Base-by-base conservation (phyloP, 176 grass and related monocot genomes). In the Pontederia paniculata region DNA sequence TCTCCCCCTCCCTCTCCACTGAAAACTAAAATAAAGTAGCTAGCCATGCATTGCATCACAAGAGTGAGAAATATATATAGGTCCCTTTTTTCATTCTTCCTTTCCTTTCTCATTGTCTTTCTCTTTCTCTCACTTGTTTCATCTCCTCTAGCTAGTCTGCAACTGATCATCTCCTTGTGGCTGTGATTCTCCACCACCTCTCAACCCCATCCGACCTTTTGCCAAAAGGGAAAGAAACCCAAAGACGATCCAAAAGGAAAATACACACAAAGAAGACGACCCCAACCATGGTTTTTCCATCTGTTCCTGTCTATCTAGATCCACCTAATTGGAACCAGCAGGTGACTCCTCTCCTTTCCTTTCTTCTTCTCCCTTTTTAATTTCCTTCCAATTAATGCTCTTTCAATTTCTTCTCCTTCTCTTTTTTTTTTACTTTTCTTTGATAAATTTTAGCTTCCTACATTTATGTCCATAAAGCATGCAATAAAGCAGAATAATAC, bases 271-370 rank as follows among this genome's bases (percentile, higher is more conserved):
- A 37, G 28, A 6, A 37, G 28, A 37, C 28, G 28, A 37, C 28
- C 28, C 20, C 25, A 14, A 17, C 25, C 56, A 59, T 59, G 56
- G 56, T 42, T 8, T 59, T 42, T 42, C 25, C 56, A 42, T 59
- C 56, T 17, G 31, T 59, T 59, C 56, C 56, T 10, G 22, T 59
- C 14, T 59, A 9, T 59, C 10, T 17, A 59, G 56, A 59, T 59
- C 56, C 56, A 17, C 56, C 56, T 21, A 42, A 59, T 37, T 59
- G 23, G 56, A 59, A 59, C 56, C 56, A 59, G 56, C 56, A 59
- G 56, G 56, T 59, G 56, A 59, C 0, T 42, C 7, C 12, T 59
- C 20, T 25, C 11, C 21, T 56, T 13, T 21, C 17, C 23, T 12
- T 25, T 28, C 12, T 56, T 14, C 12, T 50, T 17, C 48, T 50